These are phyloP conservation scores for Scenedesmus sp. DNA, from an alignment of 163 green algal genomes.

Conservation along the genomic window DNA sequence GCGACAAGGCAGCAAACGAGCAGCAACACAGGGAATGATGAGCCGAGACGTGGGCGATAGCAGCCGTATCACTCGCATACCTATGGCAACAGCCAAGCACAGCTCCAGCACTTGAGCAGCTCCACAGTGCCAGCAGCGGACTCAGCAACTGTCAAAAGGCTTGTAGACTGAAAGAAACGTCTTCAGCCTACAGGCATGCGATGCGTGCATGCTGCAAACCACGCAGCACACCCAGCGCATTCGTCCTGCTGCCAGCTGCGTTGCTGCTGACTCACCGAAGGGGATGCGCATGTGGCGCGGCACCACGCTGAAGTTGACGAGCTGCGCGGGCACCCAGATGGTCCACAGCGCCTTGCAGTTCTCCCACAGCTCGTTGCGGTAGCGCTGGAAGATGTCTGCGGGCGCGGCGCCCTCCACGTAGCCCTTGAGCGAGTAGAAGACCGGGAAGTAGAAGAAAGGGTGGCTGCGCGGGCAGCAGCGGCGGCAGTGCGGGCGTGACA, in stretches of 20 bases:
- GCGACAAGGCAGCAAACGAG: neutral
- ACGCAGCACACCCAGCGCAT: neutral
- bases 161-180: neutral
- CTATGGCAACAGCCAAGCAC: neutral
- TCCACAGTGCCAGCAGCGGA: neutral
- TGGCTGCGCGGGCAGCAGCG: constrained; percentile 69
- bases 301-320: constrained; percentile 89
- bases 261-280: constrained; percentile 61
- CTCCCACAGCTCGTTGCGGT: constrained; percentile 84
- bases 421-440: constrained; percentile 88
- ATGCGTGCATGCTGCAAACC: neutral
- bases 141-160: neutral
- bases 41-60: neutral
- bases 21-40: neutral
- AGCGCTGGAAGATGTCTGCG: constrained; percentile 61
- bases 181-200: neutral
- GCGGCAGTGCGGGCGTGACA: neutral
- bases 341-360: constrained; percentile 86
- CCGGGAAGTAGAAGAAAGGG: constrained; percentile 89
- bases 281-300: constrained; percentile 85
- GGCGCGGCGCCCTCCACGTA: constrained; percentile 68
- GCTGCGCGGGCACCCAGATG: constrained; percentile 83
- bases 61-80: neutral
- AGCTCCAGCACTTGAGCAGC: neutral
- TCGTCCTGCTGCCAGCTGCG: neutral